Evolutionary conservation across 257 asterid genomes (phyloP).

Genomic region (Verbena officinalis): DNA sequence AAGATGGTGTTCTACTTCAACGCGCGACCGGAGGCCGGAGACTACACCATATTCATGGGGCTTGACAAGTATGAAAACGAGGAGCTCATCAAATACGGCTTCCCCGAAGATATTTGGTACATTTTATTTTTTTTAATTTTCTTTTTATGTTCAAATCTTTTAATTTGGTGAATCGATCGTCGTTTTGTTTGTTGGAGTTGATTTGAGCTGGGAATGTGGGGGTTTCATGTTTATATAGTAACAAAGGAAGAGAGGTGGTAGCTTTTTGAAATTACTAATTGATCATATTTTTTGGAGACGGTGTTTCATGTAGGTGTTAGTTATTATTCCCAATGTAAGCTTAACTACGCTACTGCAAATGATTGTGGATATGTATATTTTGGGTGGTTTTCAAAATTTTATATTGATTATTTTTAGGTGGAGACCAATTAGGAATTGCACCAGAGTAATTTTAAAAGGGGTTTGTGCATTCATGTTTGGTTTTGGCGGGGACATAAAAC

Average conservation of each 20-base stretch:
- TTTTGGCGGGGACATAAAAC: neutral
- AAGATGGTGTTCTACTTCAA: constrained; percentile 94
- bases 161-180: neutral
- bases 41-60: constrained; percentile 94
- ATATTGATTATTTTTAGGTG: constrained; percentile 2
- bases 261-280: neutral
- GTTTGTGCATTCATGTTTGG: constrained; percentile 15
- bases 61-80: constrained; percentile 91
- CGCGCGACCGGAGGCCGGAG: constrained; percentile 89
- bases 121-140: neutral
- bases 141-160: neutral
- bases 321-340: neutral
- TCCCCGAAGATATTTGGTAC: constrained; percentile 89
- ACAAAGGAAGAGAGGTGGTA: neutral
- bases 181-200: constrained; percentile 3
- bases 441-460: constrained; percentile 13
- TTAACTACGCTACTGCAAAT: neutral
- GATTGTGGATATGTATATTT: neutral
- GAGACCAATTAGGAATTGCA: neutral
- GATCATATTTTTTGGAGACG: neutral
- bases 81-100: constrained; percentile 95
- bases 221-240: constrained; percentile 17
- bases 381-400: neutral
- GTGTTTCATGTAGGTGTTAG: neutral
- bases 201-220: constrained; percentile 8